Base-by-base conservation (phyloP, 176 grass and related monocot species). In the Puccinellia tenuiflora region DNA sequence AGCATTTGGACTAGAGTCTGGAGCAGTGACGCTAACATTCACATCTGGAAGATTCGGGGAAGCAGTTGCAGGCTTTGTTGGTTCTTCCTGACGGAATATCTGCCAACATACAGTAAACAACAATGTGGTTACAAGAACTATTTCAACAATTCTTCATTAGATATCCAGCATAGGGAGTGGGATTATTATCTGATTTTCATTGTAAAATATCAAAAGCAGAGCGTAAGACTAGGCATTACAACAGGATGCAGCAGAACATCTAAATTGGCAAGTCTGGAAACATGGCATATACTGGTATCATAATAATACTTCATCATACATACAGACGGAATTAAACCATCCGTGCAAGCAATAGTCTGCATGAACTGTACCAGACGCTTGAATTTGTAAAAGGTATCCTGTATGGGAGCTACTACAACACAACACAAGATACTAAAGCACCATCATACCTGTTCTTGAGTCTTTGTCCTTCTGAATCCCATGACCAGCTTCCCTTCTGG, bases 401-500 rank as follows among this genome's bases (percentile, higher is more conserved):
- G 24, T 46, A 25, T 25, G 38, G 31, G 55, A 66, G 35, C 54
- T 43, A 78, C n/a, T n/a, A n/a, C n/a, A n/a, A n/a, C n/a, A n/a
- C 11, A 71, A 64, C 47, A 6, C 48, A 35, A 79, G 21, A 57
- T 56, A 66, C 40, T 46, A 11, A 72, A 66, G 39, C 18, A 73
- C 17, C 13, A 74, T 37, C 68, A 20, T 75, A 99, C 97, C 89
- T 91, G 90, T 94, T 99, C 97, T n/a, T 78, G 37, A 63, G 83
- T 85, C 71, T 92, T 84, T 62, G 97, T 91, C 89, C 90, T 99
- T 67, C 97, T 88, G 81, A 99, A 99, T 61, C 93, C 93, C 97
- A 99, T 99, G 55, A 99, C 86, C 79, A 99, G 73, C 73, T 92
- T 99, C 50, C 97, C 93, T 92, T 96, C 97, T 38, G 97, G 97